Evolutionary conservation across 257 asterid species (phyloP), one percentile per base, ranked within the genome.

Genomic region (Cordia subcordata): DNA sequence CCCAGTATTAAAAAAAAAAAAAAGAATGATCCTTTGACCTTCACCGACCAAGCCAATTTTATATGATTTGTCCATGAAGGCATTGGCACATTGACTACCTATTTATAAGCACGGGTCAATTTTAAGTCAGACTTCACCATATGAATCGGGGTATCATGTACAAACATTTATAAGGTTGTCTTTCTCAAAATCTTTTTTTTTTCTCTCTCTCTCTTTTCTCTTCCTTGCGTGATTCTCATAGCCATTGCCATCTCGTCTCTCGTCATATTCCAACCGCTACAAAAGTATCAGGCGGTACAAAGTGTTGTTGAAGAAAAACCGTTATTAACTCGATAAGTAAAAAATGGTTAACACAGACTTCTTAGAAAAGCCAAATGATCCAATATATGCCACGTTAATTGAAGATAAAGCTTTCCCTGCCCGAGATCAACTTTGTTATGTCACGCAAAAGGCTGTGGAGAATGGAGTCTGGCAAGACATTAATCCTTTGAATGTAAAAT

Each of bases 391-490:
- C 44, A 4, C 52, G 10, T 32, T 42, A 44, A 54, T 42, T 15
- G 47, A 58, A 13, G 37, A 21, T 53, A 22, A 11, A 53, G 20
- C 32, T 8, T 20, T 6, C 8, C n/a, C 21, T 3, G 62, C 57
- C n/a, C 61, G 50, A 33, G 39, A 4, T 12, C 32, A 67, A 45
- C 53, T 16, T n/a, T 68, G 73, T 55, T 68, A 44, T 47, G n/a
- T 68, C 0, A 33, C 52, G 8, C 53, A 61, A 45, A 64, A 66
- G 0, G 20, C 61, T 14, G 11, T 22, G 16, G 68, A 68, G 40
- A 58, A 61, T 49, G 73, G 73, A 18, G 55, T 61, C 39, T 68
- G 73, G 73, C 53, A 58, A 27, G 73, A 68, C 23, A 54, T 61
- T 15, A 49, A 68, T 55, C 68, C 68, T 22, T 47, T 68, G 58